A percentile compares a stretch with the other conserved stretches of the same genome.
phyloP scores from a whole-genome alignment of 805 yeast species.

The Kregervanrija delftensis region DNA sequence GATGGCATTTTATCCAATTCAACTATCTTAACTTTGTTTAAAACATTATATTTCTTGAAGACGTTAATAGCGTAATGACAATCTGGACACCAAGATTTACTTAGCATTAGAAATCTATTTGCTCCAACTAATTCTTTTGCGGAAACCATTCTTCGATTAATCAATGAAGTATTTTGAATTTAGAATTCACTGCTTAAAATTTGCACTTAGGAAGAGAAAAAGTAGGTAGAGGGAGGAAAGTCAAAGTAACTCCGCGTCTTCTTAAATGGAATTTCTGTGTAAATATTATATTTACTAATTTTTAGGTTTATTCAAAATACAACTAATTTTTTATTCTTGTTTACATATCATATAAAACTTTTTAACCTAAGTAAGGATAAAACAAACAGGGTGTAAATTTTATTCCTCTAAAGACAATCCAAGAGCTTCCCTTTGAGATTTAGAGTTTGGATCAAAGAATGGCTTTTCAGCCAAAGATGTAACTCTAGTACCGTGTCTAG shows the following conservation, averaged over 20 bases:
- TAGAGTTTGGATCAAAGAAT: conserved; percentile 40
- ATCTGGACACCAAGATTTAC: conserved; percentile 77
- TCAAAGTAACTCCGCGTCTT: no score
- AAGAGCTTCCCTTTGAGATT: conserved; percentile 45
- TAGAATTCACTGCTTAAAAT: not conserved
- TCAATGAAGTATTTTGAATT: not conserved
- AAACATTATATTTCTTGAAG: conserved; percentile 47
- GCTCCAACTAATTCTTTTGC: conserved; percentile 42
- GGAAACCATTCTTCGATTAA: conserved; percentile 10
- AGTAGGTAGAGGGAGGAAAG: no score
- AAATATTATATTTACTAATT: no score
- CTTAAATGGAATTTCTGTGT: no score
- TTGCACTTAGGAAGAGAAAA: not conserved
- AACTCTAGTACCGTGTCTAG: conserved; percentile 49
- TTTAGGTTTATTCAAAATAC: no score
- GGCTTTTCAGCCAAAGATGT: conserved; percentile 51
- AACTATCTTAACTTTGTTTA: conserved; percentile 42
- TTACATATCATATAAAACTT: not conserved
- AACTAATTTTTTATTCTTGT: not conserved
- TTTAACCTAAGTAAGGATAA: not conserved
- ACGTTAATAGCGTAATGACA: conserved; percentile 56
- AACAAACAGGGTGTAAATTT: conserved; percentile 10
- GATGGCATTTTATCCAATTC: conserved; percentile 54
- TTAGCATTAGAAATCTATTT: conserved; percentile 48
- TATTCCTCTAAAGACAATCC: conserved; percentile 24